Evolutionary conservation across 1,284 basidiomycete species (phyloP).

Genomic region (Leccinum cinnamomeum): DNA sequence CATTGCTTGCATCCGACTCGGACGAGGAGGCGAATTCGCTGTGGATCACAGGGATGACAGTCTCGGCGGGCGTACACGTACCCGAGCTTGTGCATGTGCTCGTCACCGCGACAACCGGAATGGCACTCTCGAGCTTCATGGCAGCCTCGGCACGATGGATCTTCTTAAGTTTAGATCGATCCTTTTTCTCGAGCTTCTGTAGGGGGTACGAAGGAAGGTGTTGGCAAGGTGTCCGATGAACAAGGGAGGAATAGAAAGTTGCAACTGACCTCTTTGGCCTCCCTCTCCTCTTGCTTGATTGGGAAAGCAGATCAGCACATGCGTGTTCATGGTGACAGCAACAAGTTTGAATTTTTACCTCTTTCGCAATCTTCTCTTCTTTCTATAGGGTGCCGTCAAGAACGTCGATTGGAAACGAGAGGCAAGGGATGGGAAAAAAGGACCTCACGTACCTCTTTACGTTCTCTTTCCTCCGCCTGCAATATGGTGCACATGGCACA

Average conservation of each 20-base stretch:
- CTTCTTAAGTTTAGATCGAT: constrained; percentile 58
- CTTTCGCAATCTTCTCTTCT: constrained; percentile 47
- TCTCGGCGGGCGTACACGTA: constrained; percentile 32
- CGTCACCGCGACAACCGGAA: constrained; percentile 25
- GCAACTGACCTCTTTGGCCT: constrained; percentile 49
- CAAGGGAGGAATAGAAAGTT: neutral
- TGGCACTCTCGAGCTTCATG: constrained; percentile 33
- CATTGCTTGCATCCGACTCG: constrained; percentile 58
- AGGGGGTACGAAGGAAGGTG: neutral
- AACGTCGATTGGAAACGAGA: neutral
- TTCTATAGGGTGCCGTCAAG: constrained; percentile 39
- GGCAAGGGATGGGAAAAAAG: neutral
- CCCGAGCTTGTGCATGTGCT: constrained; percentile 1
- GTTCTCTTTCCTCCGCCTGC: constrained; percentile 51
- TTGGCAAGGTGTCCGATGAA: constrained; percentile 5
- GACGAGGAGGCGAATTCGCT: constrained; percentile 43
- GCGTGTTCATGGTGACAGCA: constrained; percentile 1
- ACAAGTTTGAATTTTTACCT: constrained; percentile 26
- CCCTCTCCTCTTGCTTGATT: constrained; percentile 49
- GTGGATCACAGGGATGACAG: constrained; percentile 28
- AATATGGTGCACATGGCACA: neutral
- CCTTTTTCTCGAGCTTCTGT: constrained; percentile 58
- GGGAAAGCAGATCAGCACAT: constrained; percentile 21
- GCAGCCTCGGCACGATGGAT: constrained; percentile 39
- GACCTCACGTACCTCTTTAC: constrained; percentile 51